A percentile compares a stretch with the other conserved stretches of the same genome.
Conservation (phyloP, 805 yeast species). For the Barnettozyma vustinii region DNA sequence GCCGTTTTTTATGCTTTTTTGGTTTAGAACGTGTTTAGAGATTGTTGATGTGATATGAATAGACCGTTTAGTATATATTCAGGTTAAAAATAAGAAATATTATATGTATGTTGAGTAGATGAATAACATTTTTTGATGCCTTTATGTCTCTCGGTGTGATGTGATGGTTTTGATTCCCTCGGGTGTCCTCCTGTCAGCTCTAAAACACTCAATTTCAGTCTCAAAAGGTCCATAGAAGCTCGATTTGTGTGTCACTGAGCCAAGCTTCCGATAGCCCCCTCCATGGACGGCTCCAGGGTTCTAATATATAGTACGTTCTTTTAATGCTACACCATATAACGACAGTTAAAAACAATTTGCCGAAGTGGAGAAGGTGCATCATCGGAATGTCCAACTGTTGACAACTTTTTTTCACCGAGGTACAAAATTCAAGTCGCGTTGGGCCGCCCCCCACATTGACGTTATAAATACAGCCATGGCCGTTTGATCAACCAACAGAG, state of each 20-base stretch:
- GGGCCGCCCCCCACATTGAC: not conserved
- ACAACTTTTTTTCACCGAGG: not conserved
- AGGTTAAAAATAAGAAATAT: conserved; percentile 3
- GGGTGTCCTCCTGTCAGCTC: too few species aligned
- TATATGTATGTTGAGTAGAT: not conserved
- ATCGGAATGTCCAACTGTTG: not conserved
- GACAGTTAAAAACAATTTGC: not conserved
- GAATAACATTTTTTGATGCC: too few species aligned
- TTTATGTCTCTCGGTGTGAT: too few species aligned
- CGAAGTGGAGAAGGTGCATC: not conserved
- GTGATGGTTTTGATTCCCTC: too few species aligned
- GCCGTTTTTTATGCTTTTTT: not conserved
- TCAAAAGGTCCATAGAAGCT: too few species aligned
- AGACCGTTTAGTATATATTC: conserved; percentile 5
- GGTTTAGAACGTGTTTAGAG: conserved; percentile 12
- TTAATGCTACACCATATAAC: too few species aligned
- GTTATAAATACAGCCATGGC: not conserved
- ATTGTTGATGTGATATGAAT: conserved; percentile 5
- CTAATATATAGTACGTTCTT: too few species aligned
- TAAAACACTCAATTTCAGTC: too few species aligned
- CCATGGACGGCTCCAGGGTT: too few species aligned
- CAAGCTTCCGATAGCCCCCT: too few species aligned
- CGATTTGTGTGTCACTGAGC: too few species aligned
- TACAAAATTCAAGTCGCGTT: not conserved
- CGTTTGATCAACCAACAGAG: not conserved